Evolutionary conservation across 129 eudicot species (phyloP), one percentile per base, ranked within the genome.

Genomic region (Tagetes erecta): DNA sequence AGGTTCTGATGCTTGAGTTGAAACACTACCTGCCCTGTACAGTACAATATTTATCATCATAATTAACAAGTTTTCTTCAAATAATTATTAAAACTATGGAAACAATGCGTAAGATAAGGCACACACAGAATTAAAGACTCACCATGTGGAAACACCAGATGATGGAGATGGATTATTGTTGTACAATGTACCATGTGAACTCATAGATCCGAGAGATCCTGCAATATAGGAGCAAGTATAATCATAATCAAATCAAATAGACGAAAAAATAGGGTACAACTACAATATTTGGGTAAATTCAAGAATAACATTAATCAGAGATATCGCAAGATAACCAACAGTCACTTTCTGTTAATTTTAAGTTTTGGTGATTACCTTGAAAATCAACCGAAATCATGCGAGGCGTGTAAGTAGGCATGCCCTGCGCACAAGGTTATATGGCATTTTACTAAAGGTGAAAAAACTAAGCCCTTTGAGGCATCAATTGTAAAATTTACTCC

Each of bases 391-490:
- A 87, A 71, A 93, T 81, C 88, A 93, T 60, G 73, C 98, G 95
- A 75, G 98, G 98, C 3, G 96, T 93, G 78, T 89, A 93, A 0
- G 98, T 93, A 64, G 76, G 73, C 68, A 84, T 65, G 42, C 98
- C 96, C 98, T 93, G 92, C 76, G 37, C 8, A 68, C 55, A 13
- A 12, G 4, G 27, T 52, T 57, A 67, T 34, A 36, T 3, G 10
- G 51, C 27, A 30, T 36, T 36, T 36, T 62, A 62, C 44, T 3
- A 20, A 68, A 68, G 70, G 34, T 6, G n/a, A 49, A 11, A 75
- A 36, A 50, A 33, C 31, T 49, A 64, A 64, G 42, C 35, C 55
- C 51, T 50, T 64, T 0, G 5, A 45, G 64, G 7, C 45, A 20
- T 64, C 50, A 47, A 2, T 36, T 13, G 35, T 37, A 64, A 64